Evolutionary conservation across 2,329 filamentous ascomycete species (phyloP), one percentile per base, ranked within the genome.

Genomic region (Aquanectria penicillioides): DNA sequence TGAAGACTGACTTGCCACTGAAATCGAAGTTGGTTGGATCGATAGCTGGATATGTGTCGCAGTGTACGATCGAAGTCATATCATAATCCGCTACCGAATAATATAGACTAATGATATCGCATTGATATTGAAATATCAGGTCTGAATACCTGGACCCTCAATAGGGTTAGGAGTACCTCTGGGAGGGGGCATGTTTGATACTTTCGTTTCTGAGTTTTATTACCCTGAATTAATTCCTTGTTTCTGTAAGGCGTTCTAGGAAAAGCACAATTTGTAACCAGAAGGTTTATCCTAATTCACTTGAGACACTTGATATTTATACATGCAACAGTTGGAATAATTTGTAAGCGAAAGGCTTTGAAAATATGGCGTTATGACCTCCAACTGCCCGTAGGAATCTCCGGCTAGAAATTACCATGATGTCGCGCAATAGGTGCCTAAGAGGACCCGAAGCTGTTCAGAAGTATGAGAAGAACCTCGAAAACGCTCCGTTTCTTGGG

Each of bases 31-130:
- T 74, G 5, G 67, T 62, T 13, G 77, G 74, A 57, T 79, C 73
- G 64, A 89, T 86, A 54, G 73, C 76, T 0, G 80, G 75, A 66
- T 89, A 88, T 4, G 61, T 66, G 29, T 66, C 57, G n/a, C n/a
- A n/a, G 22, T 43, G 38, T 13, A 43, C 25, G 15, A 17, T 11
- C 5, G 38, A 29, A 3, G 38, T 43, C 38, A 43, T 43, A n/a
- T 43, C 38, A 29, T 43, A 43, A 23, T 43, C 38, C 12, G 12
- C 31, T 34, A 10, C 23, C 28, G n/a, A 43, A 15, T 10, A 11
- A 28, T 13, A 15, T 26, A 17, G 25, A 28, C 9, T 5, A 17
- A 20, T 25, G 11, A 5, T 26, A 3, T 11, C 4, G 7, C 11
- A 43, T 4, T 17, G n/a, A 6, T 9, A 15, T n/a, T n/a, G n/a